Base-by-base conservation (phyloP, 2,329 filamentous ascomycete genomes). In the Blastomyces emzantsi region DNA sequence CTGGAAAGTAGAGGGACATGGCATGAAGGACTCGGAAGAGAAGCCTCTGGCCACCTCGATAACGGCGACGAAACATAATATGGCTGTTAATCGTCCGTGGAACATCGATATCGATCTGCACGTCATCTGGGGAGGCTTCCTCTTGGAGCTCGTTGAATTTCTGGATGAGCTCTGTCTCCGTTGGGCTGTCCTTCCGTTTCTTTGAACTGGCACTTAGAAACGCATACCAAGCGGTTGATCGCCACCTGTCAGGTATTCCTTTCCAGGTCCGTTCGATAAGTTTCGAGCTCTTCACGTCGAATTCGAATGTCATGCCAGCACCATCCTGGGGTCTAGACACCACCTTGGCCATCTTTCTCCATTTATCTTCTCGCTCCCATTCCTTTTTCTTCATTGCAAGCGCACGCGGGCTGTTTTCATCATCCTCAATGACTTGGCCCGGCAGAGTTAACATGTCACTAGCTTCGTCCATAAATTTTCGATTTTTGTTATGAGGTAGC, bases 31-130 rank as follows among this genome's bases (percentile, higher is more conserved):
- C 92, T 60, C 94, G 86, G 76, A 99, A 99, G 2, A 99, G 81
- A 17, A 97, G 80, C 54, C 94, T 85, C 75, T 99, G 93, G 1
- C 93, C 94, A 65, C 94, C 94, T 30, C 91, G 86, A 77, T 99
- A 99, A 60, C 94, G 85, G 67, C 87, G 84, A 56, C 94, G 87
- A 73, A 99, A 99, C 93, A 99, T 97, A 75, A 99, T 93, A 77
- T 99, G 94, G 66, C 90, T 87, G 74, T 87, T 95, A 74, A 99
- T 96, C 4, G 94, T 97, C 62, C 94, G 85, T 0, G 94, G 94
- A 22, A 99, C 94, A 74, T 99, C 94, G 54, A 97, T 85, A 74
- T 99, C 94, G 70, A 99, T 99, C 77, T 99, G 94, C 28, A 93
- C 87, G 74, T 99, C 94, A 72, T 99, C 94, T 0, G 91, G 87